A percentile compares a stretch with the other conserved stretches of the same genome.
These are phyloP conservation scores for Xanthoceras sorbifolium DNA, from an alignment of 345 rosid species.

Conservation along the genomic window DNA sequence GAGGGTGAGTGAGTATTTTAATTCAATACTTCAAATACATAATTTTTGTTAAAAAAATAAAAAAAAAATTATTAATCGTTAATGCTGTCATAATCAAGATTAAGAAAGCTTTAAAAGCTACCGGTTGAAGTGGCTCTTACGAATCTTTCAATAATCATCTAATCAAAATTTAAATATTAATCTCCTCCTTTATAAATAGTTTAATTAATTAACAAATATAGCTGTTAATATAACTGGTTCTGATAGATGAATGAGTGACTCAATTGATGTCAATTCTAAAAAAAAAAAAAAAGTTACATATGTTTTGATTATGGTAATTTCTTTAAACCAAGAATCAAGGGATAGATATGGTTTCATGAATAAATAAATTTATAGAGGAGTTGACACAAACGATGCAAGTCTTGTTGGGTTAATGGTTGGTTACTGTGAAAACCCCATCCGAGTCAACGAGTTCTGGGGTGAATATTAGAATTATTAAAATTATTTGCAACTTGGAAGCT, in stretches of 20 bases:
- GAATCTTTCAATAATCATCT: background rate
- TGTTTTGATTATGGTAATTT: background rate
- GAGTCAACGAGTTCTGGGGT: constrained; percentile 3
- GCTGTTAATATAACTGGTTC: no score
- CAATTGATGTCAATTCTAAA: no score
- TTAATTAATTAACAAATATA: background rate
- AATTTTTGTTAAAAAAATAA: no score
- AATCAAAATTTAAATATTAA: background rate
- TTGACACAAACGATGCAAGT: constrained; percentile 14
- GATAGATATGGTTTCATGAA: background rate
- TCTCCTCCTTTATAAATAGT: background rate
- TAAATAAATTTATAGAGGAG: constrained; percentile 5
- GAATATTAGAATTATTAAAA: background rate
- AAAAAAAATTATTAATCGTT: background rate
- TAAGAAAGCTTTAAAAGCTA: background rate
- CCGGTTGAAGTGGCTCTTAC: background rate
- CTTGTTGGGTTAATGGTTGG: background rate
- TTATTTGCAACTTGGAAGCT: background rate
- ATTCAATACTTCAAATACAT: background rate
- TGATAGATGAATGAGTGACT: no score
- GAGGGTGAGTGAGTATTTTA: background rate
- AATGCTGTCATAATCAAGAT: constrained; percentile 8
- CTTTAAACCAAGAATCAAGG: constrained; percentile 15
- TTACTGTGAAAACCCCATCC: background rate
- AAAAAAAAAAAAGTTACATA: background rate